Evolutionary conservation across 495 filamentous ascomycete species (phyloP).

Genomic region (Mytilinidion resinicola): DNA sequence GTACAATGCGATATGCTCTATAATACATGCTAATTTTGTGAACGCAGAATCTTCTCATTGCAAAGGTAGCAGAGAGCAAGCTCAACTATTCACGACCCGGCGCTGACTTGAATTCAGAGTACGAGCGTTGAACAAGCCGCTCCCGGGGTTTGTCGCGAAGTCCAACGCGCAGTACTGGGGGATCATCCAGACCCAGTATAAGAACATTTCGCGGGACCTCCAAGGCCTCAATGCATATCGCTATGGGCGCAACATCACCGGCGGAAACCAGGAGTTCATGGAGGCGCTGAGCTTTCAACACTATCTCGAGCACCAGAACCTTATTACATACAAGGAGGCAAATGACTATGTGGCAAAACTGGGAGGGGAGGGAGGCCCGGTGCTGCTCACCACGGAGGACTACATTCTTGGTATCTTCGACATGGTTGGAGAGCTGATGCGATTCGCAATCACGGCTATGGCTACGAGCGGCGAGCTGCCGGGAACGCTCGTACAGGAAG

Average conservation of each 20-base stretch:
- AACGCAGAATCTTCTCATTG: slow-evolving; percentile 76
- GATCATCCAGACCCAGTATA: slow-evolving; percentile 63
- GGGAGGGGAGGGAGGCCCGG: slow-evolving; percentile 22
- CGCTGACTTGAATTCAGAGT: slow-evolving; percentile 42
- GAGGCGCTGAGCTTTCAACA: slow-evolving; percentile 82
- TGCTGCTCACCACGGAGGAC: slow-evolving; percentile 70
- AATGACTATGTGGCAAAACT: slow-evolving; percentile 37
- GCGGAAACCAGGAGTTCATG: slow-evolving; percentile 84
- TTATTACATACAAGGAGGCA: slow-evolving; percentile 62
- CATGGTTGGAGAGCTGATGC: slow-evolving; percentile 90
- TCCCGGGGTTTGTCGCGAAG: slow-evolving; percentile 59
- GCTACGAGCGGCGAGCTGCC: slow-evolving; percentile 56
- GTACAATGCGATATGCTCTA: slow-evolving; percentile 6
- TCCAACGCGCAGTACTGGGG: slow-evolving; percentile 57
- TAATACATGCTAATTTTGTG: not conserved
- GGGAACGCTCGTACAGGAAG: slow-evolving; percentile 11
- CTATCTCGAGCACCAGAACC: slow-evolving; percentile 69
- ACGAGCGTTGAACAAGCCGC: slow-evolving; percentile 53
- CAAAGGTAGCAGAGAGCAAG: slow-evolving; percentile 57
- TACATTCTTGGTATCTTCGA: slow-evolving; percentile 91
- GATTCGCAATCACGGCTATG: slow-evolving; percentile 79
- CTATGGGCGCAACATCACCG: slow-evolving; percentile 68
- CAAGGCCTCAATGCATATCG: slow-evolving; percentile 71
- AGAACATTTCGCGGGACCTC: slow-evolving; percentile 63
- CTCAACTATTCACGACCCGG: not conserved